Evolutionary conservation across 306 rosid species (phyloP).

Genomic region (Geum urbanum): DNA sequence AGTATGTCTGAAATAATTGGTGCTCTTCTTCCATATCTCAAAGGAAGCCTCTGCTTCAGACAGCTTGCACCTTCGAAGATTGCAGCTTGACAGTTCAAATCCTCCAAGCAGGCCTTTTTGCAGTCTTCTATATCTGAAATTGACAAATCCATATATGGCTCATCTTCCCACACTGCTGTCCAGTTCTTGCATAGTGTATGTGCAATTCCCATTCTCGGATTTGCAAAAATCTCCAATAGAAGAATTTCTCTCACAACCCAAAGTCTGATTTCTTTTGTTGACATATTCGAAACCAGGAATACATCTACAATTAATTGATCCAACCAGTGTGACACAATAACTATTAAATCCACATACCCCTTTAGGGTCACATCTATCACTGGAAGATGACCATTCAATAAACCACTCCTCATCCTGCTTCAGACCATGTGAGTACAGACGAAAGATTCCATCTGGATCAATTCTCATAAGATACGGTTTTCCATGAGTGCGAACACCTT

Average conservation of each 20-base stretch:
- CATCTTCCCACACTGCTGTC: background rate
- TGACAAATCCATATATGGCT: background rate
- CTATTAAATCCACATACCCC: slow-evolving; percentile 20
- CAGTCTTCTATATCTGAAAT: background rate
- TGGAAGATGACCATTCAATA: background rate
- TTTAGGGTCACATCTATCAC: slow-evolving; percentile 9
- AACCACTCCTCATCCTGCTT: background rate
- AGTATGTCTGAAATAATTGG: background rate
- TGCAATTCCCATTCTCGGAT: background rate
- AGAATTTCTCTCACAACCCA: slow-evolving; percentile 23
- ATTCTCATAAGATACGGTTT: slow-evolving; percentile 12
- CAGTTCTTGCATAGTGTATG: background rate
- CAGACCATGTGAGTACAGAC: slow-evolving; percentile 9
- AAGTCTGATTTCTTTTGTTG: background rate
- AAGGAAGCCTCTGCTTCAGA: slow-evolving; percentile 22
- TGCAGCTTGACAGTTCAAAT: slow-evolving; percentile 26
- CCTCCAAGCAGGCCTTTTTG: slow-evolving; percentile 16
- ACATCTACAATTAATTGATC: slow-evolving; percentile 11
- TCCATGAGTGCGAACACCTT: background rate
- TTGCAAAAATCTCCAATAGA: background rate
- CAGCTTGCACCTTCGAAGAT: background rate
- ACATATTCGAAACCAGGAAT: slow-evolving; percentile 11
- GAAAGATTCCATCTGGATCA: slow-evolving; percentile 27
- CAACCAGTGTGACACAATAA: background rate
- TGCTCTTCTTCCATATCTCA: slow-evolving; percentile 13